phyloP scores from a whole-genome alignment of 257 asterid genomes.

The Rehmannia glutinosa region DNA sequence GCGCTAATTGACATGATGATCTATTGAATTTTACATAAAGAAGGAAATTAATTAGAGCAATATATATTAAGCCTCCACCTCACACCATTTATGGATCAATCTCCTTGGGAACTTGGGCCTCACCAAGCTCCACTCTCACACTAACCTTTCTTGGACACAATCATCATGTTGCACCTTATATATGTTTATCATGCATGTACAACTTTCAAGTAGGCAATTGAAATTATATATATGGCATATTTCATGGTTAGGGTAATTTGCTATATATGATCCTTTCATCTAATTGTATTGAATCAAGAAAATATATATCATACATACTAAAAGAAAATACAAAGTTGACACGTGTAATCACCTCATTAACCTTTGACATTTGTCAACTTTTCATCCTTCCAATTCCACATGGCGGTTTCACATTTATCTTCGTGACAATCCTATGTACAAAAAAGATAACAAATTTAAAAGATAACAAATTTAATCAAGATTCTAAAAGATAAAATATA shows the following conservation, averaged over 20 bases:
- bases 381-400: no score
- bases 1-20: conserved; percentile 56
- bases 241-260: neutral
- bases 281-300: no score
- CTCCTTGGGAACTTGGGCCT: conserved; percentile 92
- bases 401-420: no score
- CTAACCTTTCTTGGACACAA: conserved; percentile 28
- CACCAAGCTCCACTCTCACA: conserved; percentile 47
- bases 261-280: no score
- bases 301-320: no score
- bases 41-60: neutral
- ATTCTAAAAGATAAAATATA: no score
- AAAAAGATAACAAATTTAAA: no score
- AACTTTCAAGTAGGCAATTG: neutral
- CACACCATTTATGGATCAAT: conserved; percentile 28
- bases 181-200: neutral
- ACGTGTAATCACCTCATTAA: no score
- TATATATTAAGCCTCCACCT: conserved; percentile 28
- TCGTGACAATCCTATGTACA: no score
- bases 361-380: no score
- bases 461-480: no score
- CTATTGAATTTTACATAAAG: conserved; percentile 20
- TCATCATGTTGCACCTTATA: conserved; percentile 24
- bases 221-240: neutral
- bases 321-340: no score